Base-by-base conservation (phyloP, 495 filamentous ascomycete genomes). In the Mytilinidion resinicola region DNA sequence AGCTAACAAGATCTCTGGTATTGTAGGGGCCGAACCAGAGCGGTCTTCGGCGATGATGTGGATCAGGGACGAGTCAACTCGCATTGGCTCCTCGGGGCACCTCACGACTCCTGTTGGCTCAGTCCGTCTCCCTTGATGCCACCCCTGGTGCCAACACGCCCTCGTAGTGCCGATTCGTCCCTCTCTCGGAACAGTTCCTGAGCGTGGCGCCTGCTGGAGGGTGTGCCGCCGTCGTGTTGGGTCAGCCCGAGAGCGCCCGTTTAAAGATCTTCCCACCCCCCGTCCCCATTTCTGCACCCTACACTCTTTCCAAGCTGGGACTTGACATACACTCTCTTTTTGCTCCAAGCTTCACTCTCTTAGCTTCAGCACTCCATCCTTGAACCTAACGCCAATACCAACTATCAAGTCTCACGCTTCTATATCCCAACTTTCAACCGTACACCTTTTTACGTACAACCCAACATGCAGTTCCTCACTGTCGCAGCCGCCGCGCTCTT, bases 261-360 rank as follows among this genome's bases (percentile, higher is more conserved):
- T 56, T 56, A 62, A 62, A 52, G 55, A 36, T 39, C 37, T 50
- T 17, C 56, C 47, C 20, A 36, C 44, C 56, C 51, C 51, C 46
- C 12, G 33, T 21, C 12, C 55, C 55, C 19, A 9, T 12, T 20
- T 10, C 15, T 8, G 25, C 52, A 55, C 55, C 51, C 36, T 38
- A 19, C 50, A 51, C 44, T 42, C 44, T 46, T 44, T 57, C 35
- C 59, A 66, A 66, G 63, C 59, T 53, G 59, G 63, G 55, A 51
- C 55, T 60, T 58, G 39, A 30, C 25, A 30, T 33, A 58, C 25
- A 58, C 63, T 19, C 55, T 66, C 63, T 66, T 62, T 57, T 59
- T 55, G 63, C 63, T 59, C 55, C 41, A 53, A 60, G 48, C 63
- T 66, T 66, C 63, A 66, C 63, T 66, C 63, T 14, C 62, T 66